Percentiles rank a stretch among this genome's conserved stretches.
These are phyloP conservation scores for Pichia sp. DNA, from an alignment of 1,139 yeast species.

Conservation along the genomic window DNA sequence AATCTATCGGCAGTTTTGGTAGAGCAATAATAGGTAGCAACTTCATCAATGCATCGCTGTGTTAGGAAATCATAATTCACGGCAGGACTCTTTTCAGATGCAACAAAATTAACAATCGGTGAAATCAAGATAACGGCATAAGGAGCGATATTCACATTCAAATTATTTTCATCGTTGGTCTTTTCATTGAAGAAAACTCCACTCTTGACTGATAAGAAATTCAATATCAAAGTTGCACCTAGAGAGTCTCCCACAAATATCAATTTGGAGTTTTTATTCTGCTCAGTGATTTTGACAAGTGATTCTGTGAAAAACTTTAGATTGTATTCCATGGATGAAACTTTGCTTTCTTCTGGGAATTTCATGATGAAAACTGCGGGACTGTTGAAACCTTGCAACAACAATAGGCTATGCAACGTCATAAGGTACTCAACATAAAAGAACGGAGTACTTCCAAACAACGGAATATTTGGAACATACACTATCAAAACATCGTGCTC, in stretches of 20 bases:
- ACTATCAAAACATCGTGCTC: constrained; percentile 35
- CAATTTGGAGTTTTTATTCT: constrained; percentile 28
- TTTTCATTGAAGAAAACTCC: constrained; percentile 9
- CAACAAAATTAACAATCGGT: constrained; percentile 31
- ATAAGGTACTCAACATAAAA: constrained; percentile 39
- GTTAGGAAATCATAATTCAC: constrained; percentile 4
- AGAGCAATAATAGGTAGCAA: constrained; percentile 2
- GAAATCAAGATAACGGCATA: constrained; percentile 38
- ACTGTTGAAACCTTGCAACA: constrained; percentile 42
- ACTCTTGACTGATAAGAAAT: constrained; percentile 31
- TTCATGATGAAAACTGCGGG: constrained; percentile 41
- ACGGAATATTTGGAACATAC: constrained; percentile 34
- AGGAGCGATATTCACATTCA: constrained; percentile 27
- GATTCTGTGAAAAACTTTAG: constrained; percentile 30
- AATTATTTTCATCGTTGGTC: background rate
- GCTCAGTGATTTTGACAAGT: constrained; percentile 31
- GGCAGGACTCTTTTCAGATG: background rate
- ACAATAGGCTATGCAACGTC: constrained; percentile 36
- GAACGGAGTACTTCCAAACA: constrained; percentile 33
- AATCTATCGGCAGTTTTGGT: constrained; percentile 14
- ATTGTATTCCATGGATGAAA: constrained; percentile 29
- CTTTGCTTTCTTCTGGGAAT: constrained; percentile 29
- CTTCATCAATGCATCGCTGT: background rate
- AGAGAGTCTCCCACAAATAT: constrained; percentile 41
- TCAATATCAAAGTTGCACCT: constrained; percentile 40